These are phyloP conservation scores for Botrytis pseudocinerea DNA, from an alignment of 2,329 filamentous ascomycete species.

Conservation along the genomic window DNA sequence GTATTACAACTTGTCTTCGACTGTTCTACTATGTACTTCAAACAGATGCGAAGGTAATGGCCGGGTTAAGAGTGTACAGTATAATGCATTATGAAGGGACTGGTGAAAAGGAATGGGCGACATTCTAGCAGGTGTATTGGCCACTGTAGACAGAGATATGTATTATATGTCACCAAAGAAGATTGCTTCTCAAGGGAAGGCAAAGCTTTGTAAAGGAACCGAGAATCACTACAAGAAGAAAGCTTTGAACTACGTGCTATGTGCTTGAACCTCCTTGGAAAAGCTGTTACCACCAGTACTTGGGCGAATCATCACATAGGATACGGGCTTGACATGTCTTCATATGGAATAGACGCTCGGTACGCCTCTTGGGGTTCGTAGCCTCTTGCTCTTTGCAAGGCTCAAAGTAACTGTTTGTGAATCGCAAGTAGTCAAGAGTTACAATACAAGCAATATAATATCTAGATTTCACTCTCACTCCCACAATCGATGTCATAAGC, in stretches of 20 bases:
- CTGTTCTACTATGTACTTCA: neutral
- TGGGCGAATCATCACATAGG: no score
- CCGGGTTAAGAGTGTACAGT: neutral
- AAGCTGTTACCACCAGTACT: neutral
- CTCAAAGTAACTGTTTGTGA: neutral
- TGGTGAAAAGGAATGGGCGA: neutral
- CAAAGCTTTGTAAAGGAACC: neutral
- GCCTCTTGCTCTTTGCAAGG: neutral
- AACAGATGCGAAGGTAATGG: neutral
- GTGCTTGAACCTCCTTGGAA: neutral
- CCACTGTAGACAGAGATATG: neutral
- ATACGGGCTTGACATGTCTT: neutral
- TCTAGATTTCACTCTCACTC: no score
- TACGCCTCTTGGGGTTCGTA: neutral
- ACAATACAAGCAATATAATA: neutral
- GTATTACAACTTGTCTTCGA: neutral
- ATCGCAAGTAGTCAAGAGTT: neutral
- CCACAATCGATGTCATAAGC: neutral
- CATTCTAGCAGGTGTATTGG: neutral
- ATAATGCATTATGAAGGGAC: constrained; percentile 5
- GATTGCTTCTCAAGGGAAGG: neutral
- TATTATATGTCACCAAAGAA: neutral
- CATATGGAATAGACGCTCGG: neutral
- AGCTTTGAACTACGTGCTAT: neutral
- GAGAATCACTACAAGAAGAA: neutral